These are phyloP conservation scores for Suhomyces kilbournensis DNA, from an alignment of 805 yeast species.

Conservation along the genomic window DNA sequence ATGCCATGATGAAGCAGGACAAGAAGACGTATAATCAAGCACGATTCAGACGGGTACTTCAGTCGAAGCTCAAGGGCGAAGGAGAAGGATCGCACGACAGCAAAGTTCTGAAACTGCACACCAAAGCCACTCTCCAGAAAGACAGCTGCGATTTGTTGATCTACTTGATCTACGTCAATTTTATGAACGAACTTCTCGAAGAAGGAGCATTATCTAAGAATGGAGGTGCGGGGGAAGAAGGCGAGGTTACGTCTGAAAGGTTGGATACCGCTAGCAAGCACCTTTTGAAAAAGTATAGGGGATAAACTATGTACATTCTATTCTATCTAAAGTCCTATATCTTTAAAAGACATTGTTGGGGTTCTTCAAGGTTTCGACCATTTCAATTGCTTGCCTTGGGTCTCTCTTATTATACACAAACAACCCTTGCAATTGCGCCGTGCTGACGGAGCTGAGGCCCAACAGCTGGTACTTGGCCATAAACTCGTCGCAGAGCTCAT, in stretches of 20 bases:
- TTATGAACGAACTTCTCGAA: slow-evolving; percentile 37
- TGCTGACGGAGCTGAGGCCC: slow-evolving; percentile 56
- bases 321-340: not conserved
- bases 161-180: slow-evolving; percentile 47
- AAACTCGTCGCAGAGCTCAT: slow-evolving; percentile 51
- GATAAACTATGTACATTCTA: slow-evolving; percentile 16
- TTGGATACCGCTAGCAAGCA: slow-evolving; percentile 33
- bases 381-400: slow-evolving; percentile 70
- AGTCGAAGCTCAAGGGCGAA: slow-evolving; percentile 13
- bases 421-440: slow-evolving; percentile 94
- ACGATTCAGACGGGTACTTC: slow-evolving; percentile 19
- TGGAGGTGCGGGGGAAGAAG: slow-evolving; percentile 33
- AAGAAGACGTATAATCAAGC: slow-evolving; percentile 16
- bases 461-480: slow-evolving; percentile 45
- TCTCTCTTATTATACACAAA: slow-evolving; percentile 88
- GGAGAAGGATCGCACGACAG: not conserved
- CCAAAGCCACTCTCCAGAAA: slow-evolving; percentile 20
- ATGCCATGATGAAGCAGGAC: not conserved
- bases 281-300: slow-evolving; percentile 35
- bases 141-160: slow-evolving; percentile 44
- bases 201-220: slow-evolving; percentile 39
- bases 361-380: slow-evolving; percentile 48
- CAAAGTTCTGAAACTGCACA: slow-evolving; percentile 1
- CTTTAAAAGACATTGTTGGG: slow-evolving; percentile 20
- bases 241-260: slow-evolving; percentile 35